Evolutionary conservation across 148 eudicot species (phyloP).

Genomic region (Nepenthes gracilis): DNA sequence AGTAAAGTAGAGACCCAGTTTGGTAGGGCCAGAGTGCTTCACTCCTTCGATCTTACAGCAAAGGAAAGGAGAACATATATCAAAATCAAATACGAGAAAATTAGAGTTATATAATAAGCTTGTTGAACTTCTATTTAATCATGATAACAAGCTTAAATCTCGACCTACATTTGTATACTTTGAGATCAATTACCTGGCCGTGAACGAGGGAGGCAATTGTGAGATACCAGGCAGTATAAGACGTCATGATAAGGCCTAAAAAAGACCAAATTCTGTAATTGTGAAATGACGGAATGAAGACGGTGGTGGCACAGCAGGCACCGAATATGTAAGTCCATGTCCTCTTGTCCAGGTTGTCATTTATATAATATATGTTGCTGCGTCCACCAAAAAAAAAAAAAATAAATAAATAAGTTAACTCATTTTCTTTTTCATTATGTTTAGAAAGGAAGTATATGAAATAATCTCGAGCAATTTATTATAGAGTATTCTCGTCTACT

Average conservation of each 20-base stretch:
- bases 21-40: conserved; percentile 57
- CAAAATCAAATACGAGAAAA: too few species aligned
- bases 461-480: too few species aligned
- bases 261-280: conserved; percentile 76
- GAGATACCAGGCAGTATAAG: conserved; percentile 83
- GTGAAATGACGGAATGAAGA: conserved; percentile 71
- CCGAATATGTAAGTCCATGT: conserved; percentile 91
- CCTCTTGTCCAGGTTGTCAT: conserved; percentile 71
- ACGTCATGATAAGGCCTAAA: conserved; percentile 68
- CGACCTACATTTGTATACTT: too few species aligned
- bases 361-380: conserved; percentile 80
- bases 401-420: too few species aligned
- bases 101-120: too few species aligned
- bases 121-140: too few species aligned
- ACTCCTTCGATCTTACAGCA: conserved; percentile 51
- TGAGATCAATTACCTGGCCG: conserved; percentile 46
- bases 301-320: conserved; percentile 76
- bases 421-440: too few species aligned
- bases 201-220: conserved; percentile 73
- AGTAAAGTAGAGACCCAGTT: conserved; percentile 62
- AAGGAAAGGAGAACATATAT: too few species aligned
- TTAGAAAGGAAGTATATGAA: too few species aligned
- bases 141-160: too few species aligned
- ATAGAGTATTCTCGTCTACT: background rate
- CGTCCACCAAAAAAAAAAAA: background rate